Conservation (phyloP, 495 filamentous ascomycete genomes). For the Lasiosphaeria ovina region DNA sequence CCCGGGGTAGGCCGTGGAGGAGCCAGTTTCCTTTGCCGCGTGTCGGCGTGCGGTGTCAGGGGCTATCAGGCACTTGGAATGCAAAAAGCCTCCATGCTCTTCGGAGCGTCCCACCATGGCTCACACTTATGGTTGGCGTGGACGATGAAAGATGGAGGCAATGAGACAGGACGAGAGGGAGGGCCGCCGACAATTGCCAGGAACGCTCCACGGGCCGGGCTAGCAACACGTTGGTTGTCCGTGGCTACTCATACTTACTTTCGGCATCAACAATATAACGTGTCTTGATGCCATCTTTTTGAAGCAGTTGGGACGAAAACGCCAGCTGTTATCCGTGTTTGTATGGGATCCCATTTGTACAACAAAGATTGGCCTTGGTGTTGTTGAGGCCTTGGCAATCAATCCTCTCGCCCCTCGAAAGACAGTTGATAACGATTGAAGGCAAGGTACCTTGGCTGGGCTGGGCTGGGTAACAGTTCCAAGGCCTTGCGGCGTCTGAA, state of each 20-base stretch:
- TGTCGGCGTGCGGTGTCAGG: neutral
- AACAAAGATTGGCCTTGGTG: too few relatives aligned
- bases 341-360: too few relatives aligned
- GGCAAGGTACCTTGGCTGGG: neutral
- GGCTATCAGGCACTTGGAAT: neutral
- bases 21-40: neutral
- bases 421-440: neutral
- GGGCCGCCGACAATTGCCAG: neutral
- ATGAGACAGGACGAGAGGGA: neutral
- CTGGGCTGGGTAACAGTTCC: neutral
- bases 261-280: too few relatives aligned
- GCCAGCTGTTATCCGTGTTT: too few relatives aligned
- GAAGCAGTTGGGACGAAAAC: too few relatives aligned
- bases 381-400: too few relatives aligned
- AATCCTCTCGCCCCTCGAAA: too few relatives aligned
- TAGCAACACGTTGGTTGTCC: too few relatives aligned
- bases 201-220: neutral
- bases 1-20: neutral
- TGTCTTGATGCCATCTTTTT: too few relatives aligned
- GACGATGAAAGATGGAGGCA: neutral
- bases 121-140: neutral
- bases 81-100: neutral
- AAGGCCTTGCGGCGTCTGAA: constrained; percentile 4
- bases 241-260: too few relatives aligned
- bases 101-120: neutral